Evolutionary conservation across 306 rosid genomes (phyloP), one percentile per base, ranked within the genome.

Genomic region (Rubus idaeus): DNA sequence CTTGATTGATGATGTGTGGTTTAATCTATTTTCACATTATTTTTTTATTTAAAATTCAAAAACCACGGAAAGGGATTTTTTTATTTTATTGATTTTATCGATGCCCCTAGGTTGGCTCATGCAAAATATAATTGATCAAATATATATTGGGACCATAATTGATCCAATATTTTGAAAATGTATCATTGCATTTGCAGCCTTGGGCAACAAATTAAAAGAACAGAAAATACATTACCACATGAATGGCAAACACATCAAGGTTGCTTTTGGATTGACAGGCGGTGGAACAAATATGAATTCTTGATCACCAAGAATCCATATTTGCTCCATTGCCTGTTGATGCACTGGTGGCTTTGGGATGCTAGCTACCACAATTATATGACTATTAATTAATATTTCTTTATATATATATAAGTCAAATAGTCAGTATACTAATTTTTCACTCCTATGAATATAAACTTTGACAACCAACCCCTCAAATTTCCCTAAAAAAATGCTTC

Each of bases 261-360:
- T 82, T 71, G 73, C 26, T 87, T 83, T 84, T n/a, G 83, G 65
- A 78, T 85, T 1, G 80, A 87, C 91, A 91, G 94, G 97, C 90
- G 75, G 97, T 72, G 94, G 93, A 79, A 84, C 93, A 86, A 91
- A 91, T 94, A 88, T 91, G 98, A 80, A 91, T 86, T 90, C 64
- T 83, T 0, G 14, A 13, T 5, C 8, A 52, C 40, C 5, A 7
- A 8, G 69, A 86, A 80, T 91, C 82, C 94, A 84, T 94, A 78
- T 91, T 94, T 94, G 88, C 74, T 83, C 11, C 10, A 44, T 39
- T 68, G 82, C 44, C 72, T 90, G 94, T 81, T 55, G 88, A 83
- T 81, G 82, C 44, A 21, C 78, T 64, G 58, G 17, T 68, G n/a
- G 16, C 83, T 72, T 68, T 74, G 41, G 13, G 10, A 69, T 35